phyloP scores from a whole-genome alignment of 1,139 yeast genomes.

The Yamadazyma blattariae region DNA sequence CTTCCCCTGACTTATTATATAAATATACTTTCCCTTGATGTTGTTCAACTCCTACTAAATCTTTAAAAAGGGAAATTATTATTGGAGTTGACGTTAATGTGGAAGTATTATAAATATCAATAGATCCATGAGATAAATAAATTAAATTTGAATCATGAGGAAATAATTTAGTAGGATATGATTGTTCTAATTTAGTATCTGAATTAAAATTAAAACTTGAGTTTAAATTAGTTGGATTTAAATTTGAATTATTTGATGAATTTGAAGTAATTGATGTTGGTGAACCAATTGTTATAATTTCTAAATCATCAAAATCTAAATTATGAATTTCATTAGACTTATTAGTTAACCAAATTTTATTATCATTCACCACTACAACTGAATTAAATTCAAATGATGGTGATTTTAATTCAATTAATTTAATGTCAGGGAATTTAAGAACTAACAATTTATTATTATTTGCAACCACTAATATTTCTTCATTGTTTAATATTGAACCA shows the following conservation, averaged over 20 bases:
- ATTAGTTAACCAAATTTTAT: conserved; percentile 21
- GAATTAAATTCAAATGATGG: conserved; percentile 18
- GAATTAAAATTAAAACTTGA: too few species aligned
- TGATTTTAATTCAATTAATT: conserved; percentile 17
- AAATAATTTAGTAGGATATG: conserved; percentile 7
- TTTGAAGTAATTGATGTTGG: not conserved
- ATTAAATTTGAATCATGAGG: conserved; percentile 20
- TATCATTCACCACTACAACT: conserved; percentile 22
- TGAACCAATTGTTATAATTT: too few species aligned
- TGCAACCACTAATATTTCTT: conserved; percentile 42
- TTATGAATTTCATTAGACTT: conserved; percentile 10
- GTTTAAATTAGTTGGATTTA: not conserved
- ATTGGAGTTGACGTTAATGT: conserved; percentile 15
- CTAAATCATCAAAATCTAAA: conserved; percentile 14
- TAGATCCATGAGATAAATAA: conserved; percentile 31
- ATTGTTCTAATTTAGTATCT: not conserved
- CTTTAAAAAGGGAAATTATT: conserved; percentile 32
- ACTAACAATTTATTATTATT: conserved; percentile 39
- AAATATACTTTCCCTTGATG: conserved; percentile 27
- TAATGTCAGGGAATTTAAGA: conserved; percentile 23
- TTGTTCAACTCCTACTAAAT: conserved; percentile 36
- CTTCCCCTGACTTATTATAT: conserved; percentile 41
- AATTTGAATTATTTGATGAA: not conserved
- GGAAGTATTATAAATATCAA: conserved; percentile 19
- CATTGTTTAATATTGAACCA: conserved; percentile 30